Conservation (phyloP, 495 filamentous ascomycete genomes). For the Daldinia bambusicola region DNA sequence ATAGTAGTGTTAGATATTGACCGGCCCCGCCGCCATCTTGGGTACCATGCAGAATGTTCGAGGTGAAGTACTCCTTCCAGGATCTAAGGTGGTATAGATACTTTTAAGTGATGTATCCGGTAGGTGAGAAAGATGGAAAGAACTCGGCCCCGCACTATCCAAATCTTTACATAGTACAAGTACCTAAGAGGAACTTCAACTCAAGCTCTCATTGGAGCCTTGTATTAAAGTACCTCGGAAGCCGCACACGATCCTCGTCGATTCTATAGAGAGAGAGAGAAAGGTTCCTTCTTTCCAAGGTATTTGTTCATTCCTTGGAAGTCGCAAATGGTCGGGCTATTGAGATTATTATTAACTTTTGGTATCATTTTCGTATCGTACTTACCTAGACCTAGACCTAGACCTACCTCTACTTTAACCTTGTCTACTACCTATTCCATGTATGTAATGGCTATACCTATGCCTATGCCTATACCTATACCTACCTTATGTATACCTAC, state of each 20-base stretch:
- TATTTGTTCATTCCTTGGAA: background rate
- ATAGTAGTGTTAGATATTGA: constrained; percentile 14
- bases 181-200: constrained; percentile 31
- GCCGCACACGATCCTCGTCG: constrained; percentile 38
- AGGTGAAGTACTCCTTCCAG: background rate
- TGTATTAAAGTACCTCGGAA: constrained; percentile 38
- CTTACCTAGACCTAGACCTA: constrained; percentile 1
- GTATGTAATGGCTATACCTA: background rate
- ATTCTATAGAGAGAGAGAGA: constrained; percentile 13
- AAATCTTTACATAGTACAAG: constrained; percentile 41
- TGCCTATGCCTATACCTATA: background rate
- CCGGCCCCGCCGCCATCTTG: constrained; percentile 26
- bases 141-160: constrained; percentile 34
- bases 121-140: constrained; percentile 28
- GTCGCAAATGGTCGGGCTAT: background rate
- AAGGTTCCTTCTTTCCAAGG: constrained; percentile 1
- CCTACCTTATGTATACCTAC: background rate
- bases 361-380: constrained; percentile 1
- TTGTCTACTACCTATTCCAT: too few relatives aligned
- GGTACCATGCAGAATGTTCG: constrained; percentile 5
- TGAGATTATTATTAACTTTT: constrained; percentile 9
- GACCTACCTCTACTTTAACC: background rate
- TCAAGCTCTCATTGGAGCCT: constrained; percentile 35
- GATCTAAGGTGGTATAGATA: constrained; percentile 4
- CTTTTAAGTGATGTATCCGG: constrained; percentile 5